A percentile compares a stretch with the other conserved stretches of the same genome.
Evolutionary conservation across 495 filamentous ascomycete genomes (phyloP).

Genomic region (Aspergillus cristatus): DNA sequence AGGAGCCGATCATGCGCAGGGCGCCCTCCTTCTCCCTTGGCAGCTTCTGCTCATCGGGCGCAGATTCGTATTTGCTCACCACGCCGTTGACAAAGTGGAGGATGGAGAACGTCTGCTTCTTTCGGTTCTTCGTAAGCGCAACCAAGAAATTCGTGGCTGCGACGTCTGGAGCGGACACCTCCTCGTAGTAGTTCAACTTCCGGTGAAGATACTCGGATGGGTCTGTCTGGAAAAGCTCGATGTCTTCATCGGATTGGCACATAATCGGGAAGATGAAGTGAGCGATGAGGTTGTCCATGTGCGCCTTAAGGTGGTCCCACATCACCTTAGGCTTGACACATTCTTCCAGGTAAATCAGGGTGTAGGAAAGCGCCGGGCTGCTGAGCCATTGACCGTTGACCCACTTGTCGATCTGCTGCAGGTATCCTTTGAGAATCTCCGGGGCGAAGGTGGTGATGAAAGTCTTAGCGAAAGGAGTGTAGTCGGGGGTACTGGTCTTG

Average conservation of each 20-base stretch:
- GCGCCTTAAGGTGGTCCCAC: conserved; percentile 89
- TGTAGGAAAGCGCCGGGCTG: conserved; percentile 85
- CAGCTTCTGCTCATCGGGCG: conserved; percentile 77
- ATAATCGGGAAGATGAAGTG: conserved; percentile 93
- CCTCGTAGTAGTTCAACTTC: conserved; percentile 96
- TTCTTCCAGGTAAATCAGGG: conserved; percentile 87
- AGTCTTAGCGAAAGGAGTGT: conserved; percentile 71
- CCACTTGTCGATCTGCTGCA: conserved; percentile 93
- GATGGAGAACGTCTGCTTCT: conserved; percentile 91
- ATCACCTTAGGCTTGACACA: conserved; percentile 95
- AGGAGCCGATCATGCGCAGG: conserved; percentile 90
- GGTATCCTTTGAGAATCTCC: conserved; percentile 87
- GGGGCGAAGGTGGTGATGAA: conserved; percentile 90
- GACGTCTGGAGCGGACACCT: conserved; percentile 90
- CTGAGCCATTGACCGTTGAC: conserved; percentile 95
- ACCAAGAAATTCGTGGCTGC: conserved; percentile 95
- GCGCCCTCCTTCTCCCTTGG: conserved; percentile 95
- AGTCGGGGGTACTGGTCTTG: conserved; percentile 60
- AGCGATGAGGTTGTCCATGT: conserved; percentile 81
- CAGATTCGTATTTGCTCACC: conserved; percentile 81
- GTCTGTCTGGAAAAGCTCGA: conserved; percentile 88
- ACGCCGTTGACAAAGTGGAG: conserved; percentile 88
- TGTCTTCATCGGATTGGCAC: conserved; percentile 85
- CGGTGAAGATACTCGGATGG: conserved; percentile 94
- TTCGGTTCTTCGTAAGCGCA: conserved; percentile 83